Evolutionary conservation across 192 early-diverging fungal genomes (phyloP).

Genomic region (Chytriomyces confervae): DNA sequence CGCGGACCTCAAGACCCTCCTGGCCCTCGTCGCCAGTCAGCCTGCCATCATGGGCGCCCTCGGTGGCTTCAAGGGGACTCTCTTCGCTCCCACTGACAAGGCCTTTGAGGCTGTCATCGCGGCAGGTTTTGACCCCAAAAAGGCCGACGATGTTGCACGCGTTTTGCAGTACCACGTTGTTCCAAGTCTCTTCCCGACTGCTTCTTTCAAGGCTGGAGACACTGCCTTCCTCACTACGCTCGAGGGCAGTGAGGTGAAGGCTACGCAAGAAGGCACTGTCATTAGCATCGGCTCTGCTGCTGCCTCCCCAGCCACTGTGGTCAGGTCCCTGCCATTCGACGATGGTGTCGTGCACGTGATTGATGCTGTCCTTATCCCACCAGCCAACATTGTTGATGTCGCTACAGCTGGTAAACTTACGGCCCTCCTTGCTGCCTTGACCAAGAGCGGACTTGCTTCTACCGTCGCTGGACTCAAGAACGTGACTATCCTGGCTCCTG

Average conservation of each 20-base stretch:
- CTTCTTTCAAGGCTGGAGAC: neutral
- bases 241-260: constrained; percentile 25
- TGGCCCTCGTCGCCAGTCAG: constrained; percentile 18
- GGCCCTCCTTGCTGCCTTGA: constrained; percentile 32
- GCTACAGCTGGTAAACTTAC: constrained; percentile 36
- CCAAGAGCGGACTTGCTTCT: constrained; percentile 27
- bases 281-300: constrained; percentile 13
- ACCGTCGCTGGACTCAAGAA: constrained; percentile 37
- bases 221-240: constrained; percentile 26
- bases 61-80: constrained; percentile 15
- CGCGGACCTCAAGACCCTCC: constrained; percentile 10
- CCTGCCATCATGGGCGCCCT: constrained; percentile 16
- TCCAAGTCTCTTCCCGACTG: constrained; percentile 5
- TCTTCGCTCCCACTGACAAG: constrained; percentile 37
- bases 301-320: constrained; percentile 33
- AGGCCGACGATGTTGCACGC: neutral
- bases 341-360: constrained; percentile 55
- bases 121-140: constrained; percentile 8
- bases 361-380: constrained; percentile 51
- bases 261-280: neutral
- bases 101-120: constrained; percentile 18
- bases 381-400: constrained; percentile 32
- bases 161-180: constrained; percentile 34
- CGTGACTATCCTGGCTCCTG: constrained; percentile 56
- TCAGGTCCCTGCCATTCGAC: constrained; percentile 44